These are phyloP conservation scores for Fusarium sterilihyphosum DNA, from an alignment of 2,329 filamentous ascomycete species.

Conservation along the genomic window DNA sequence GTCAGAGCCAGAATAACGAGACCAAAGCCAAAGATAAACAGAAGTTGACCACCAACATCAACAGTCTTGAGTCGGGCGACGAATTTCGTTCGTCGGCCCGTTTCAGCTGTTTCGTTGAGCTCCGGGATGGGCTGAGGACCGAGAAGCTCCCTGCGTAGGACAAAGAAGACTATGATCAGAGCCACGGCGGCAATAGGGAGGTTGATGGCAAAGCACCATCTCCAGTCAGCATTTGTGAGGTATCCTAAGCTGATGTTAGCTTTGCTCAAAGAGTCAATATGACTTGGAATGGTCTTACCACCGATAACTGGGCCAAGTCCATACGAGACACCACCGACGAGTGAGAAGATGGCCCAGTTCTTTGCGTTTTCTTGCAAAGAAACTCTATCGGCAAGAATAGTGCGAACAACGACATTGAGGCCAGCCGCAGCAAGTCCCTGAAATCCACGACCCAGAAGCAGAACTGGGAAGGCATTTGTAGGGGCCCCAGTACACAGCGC, in stretches of 20 bases:
- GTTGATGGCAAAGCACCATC: constrained; percentile 74
- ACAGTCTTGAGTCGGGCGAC: constrained; percentile 61
- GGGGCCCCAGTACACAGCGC: constrained; percentile 69
- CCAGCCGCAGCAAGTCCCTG: constrained; percentile 72
- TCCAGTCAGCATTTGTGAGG: constrained; percentile 65
- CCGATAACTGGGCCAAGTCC: constrained; percentile 70
- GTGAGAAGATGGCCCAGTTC: constrained; percentile 70
- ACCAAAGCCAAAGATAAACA: constrained; percentile 65
- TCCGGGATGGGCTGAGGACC: constrained; percentile 60
- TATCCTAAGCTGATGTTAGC: constrained; percentile 49
- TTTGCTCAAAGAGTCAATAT: neutral
- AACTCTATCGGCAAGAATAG: constrained; percentile 73
- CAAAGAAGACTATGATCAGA: constrained; percentile 63
- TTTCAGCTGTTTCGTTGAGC: constrained; percentile 52
- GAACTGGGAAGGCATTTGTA: constrained; percentile 62
- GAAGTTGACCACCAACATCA: constrained; percentile 64
- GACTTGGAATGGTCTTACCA: constrained; percentile 42
- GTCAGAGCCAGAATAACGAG: constrained; percentile 65
- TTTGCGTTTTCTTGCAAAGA: constrained; percentile 68
- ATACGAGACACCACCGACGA: constrained; percentile 69
- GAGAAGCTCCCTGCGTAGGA: constrained; percentile 68
- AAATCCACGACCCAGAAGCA: constrained; percentile 70
- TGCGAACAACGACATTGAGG: constrained; percentile 67
- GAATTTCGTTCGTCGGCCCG: constrained; percentile 49
- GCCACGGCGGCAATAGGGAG: constrained; percentile 64